Conservation (phyloP, 176 grass and related monocot genomes). For the Zoysia japonica region DNA sequence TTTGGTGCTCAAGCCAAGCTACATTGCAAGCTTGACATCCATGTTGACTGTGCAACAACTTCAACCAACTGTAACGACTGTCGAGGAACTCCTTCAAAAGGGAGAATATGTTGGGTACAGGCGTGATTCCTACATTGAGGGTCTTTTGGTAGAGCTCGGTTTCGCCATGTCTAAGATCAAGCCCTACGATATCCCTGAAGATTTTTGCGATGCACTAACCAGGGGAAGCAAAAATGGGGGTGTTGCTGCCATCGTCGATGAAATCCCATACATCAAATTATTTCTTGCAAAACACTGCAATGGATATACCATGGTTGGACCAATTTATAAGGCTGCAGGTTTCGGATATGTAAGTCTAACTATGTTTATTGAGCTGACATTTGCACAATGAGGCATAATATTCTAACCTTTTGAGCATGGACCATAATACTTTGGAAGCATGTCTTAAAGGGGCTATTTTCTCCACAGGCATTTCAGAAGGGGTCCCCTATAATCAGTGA, state of each 20-base stretch:
- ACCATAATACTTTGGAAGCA: too few relatives aligned
- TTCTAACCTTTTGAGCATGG: too few relatives aligned
- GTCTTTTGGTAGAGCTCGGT: constrained; percentile 40
- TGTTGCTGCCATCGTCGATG: constrained; percentile 48
- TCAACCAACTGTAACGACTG: constrained; percentile 40
- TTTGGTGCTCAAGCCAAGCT: constrained; percentile 56
- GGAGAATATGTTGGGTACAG: constrained; percentile 54
- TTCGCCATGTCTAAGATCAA: constrained; percentile 48
- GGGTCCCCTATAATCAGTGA: constrained; percentile 36
- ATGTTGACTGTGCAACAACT: constrained; percentile 60
- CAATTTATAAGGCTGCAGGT: constrained; percentile 56
- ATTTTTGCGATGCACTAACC: constrained; percentile 42
- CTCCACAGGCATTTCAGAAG: constrained; percentile 44
- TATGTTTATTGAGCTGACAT: background rate
- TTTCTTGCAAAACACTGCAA: constrained; percentile 56
- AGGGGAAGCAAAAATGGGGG: constrained; percentile 63
- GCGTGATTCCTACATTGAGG: constrained; percentile 43
- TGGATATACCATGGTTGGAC: constrained; percentile 57
- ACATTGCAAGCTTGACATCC: constrained; percentile 56
- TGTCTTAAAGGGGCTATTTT: too few relatives aligned
- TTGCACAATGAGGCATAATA: too few relatives aligned
- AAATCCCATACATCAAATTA: constrained; percentile 61
- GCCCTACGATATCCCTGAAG: constrained; percentile 23
- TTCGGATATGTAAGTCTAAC: constrained; percentile 68
- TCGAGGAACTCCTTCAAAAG: constrained; percentile 42